Evolutionary conservation across 495 filamentous ascomycete genomes (phyloP), one percentile per base, ranked within the genome.

Genomic region (Immersiella caudata): DNA sequence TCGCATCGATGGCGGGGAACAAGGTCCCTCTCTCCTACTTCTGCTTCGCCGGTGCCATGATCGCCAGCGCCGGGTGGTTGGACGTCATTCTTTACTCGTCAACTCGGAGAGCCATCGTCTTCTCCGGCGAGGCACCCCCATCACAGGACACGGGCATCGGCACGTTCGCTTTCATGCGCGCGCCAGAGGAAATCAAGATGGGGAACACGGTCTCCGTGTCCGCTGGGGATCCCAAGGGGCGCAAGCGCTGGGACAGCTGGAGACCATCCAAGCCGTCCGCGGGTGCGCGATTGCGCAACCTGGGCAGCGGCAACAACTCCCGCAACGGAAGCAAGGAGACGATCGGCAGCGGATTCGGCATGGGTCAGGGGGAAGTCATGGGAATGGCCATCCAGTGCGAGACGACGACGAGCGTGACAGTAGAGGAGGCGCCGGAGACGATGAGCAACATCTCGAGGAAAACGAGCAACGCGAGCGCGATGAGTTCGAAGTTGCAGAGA

Each of bases 71-170:
- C 62, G 91, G 91, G 22, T 87, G 90, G 79, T 79, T 92, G 27
- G 91, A 93, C 70, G 89, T 89, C 6, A 69, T 88, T 2, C 79
- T 93, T 1, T 93, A 93, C 76, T 85, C 88, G 2, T 80, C 88
- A 16, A 93, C 90, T 9, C 83, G 90, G 8, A 76, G 83, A 6
- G 78, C 83, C 25, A 84, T 85, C 67, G 79, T 85, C 22, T 85
- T 84, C 66, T 74, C 75, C 21, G 73, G 77, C n/a, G 76, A 77
- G 21, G 75, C 73, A 7, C 71, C 79, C 2, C 79, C 79, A 0
- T 73, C 72, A 20, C 77, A 81, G 40, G 78, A 83, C 50, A 81
- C 77, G 8, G 83, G 83, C 7, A 49, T 84, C 18, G 77, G 75
- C 12, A 85, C 83, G 0, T 84, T 85, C 60, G 71, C 78, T 1